A percentile compares a stretch with the other conserved stretches of the same genome.
Evolutionary conservation across 306 rosid species (phyloP).

Genomic region (Clitoria ternatea): DNA sequence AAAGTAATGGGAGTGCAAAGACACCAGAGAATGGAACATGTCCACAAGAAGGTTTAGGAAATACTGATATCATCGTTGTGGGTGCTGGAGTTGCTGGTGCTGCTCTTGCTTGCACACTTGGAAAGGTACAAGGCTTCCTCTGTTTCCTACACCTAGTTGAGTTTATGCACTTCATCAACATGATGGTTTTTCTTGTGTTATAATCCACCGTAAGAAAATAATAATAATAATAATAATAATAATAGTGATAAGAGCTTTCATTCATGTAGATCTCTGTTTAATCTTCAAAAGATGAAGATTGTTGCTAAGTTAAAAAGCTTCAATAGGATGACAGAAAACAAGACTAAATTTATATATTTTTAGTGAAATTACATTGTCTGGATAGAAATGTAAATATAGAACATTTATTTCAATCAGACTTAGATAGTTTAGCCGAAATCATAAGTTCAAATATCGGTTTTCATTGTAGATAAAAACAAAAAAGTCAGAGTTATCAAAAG

Average conservation of each 20-base stretch:
- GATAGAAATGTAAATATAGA: background rate
- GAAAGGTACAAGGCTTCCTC: constrained; percentile 50
- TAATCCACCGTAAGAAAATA: no score
- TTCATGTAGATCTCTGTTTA: background rate
- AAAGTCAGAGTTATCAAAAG: background rate
- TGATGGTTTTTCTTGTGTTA: background rate
- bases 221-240: no score
- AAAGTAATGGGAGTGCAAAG: constrained; percentile 18
- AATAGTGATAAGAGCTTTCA: no score
- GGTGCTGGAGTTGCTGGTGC: constrained; percentile 58
- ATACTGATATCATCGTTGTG: constrained; percentile 34
- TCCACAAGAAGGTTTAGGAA: constrained; percentile 17
- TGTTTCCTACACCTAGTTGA: background rate
- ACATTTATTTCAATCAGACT: constrained; percentile 10
- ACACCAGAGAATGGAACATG: constrained; percentile 26
- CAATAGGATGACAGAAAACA: background rate
- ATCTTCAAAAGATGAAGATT: background rate
- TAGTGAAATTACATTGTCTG: background rate
- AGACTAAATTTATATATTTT: background rate
- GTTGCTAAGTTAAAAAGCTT: background rate
- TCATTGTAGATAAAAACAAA: no score
- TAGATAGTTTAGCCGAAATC: no score
- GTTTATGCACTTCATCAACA: background rate
- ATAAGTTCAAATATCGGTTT: no score
- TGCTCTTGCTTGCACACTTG: constrained; percentile 48